Percentiles rank a stretch among this genome's conserved stretches.
Evolutionary conservation across 2,329 filamentous ascomycete species (phyloP).

Genomic region (Orbilia ellipsospora): DNA sequence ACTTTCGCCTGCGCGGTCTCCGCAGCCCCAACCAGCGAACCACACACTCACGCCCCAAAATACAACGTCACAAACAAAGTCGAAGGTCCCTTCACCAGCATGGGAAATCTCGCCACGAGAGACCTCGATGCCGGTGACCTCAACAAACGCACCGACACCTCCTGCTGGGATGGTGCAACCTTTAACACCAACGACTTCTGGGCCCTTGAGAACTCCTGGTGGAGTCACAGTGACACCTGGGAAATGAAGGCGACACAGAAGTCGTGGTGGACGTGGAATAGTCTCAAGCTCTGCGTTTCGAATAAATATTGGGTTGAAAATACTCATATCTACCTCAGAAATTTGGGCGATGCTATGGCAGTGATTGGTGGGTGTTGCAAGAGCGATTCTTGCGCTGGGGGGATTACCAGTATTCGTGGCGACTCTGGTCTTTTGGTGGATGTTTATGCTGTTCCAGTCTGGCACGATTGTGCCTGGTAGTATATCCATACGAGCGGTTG

Average conservation of each 20-base stretch:
- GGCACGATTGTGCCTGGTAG: conserved; percentile 4
- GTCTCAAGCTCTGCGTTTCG: conserved; percentile 9
- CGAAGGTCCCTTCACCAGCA: background rate
- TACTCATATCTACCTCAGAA: conserved; percentile 23
- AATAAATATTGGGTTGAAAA: conserved; percentile 25
- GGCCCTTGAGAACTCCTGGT: conserved; percentile 17
- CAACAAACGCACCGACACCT: conserved; percentile 4
- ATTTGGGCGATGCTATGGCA: conserved; percentile 32
- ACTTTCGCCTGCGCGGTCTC: no score
- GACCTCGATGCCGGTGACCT: background rate
- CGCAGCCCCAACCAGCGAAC: no score
- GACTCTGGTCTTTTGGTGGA: conserved; percentile 21
- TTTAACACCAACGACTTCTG: conserved; percentile 29
- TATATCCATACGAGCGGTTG: background rate
- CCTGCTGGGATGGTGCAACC: conserved; percentile 7
- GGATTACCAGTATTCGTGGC: conserved; percentile 21
- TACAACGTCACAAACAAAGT: no score
- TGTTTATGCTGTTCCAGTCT: conserved; percentile 17
- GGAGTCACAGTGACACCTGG: conserved; percentile 18
- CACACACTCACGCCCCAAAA: no score
- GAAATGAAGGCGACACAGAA: background rate
- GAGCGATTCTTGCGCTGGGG: conserved; percentile 8
- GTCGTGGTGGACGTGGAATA: background rate
- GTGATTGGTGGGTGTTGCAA: conserved; percentile 17
- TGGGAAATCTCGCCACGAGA: background rate